These are phyloP conservation scores for Terfezia boudieri DNA, from an alignment of 495 filamentous ascomycete genomes.

Conservation along the genomic window DNA sequence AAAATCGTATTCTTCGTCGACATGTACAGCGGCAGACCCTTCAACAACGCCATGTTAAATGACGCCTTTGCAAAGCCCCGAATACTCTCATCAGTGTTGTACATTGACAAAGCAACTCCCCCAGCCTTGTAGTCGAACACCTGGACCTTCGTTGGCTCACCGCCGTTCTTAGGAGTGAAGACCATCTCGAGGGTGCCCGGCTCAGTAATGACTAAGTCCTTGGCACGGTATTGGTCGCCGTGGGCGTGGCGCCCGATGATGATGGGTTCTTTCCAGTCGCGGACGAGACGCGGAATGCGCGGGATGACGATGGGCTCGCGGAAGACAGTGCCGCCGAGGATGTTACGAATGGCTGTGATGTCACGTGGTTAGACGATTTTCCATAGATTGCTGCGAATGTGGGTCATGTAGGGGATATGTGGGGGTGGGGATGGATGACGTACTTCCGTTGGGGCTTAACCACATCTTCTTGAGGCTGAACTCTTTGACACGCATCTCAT, in stretches of 20 bases:
- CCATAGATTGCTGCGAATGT: neutral
- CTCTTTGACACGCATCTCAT: slow-evolving; percentile 88
- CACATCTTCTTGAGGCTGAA: slow-evolving; percentile 99
- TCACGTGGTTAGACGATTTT: neutral
- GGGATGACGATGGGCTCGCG: slow-evolving; percentile 93
- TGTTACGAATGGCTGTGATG: slow-evolving; percentile 58
- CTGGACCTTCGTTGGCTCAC: slow-evolving; percentile 64
- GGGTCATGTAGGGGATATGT: neutral
- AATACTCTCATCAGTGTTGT: slow-evolving; percentile 95
- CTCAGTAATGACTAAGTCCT: slow-evolving; percentile 60
- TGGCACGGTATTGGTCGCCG: slow-evolving; percentile 94
- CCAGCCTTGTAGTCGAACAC: slow-evolving; percentile 79
- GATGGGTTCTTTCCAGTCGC: slow-evolving; percentile 95
- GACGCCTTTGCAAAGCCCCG: slow-evolving; percentile 79
- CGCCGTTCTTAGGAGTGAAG: slow-evolving; percentile 57
- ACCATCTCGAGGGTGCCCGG: slow-evolving; percentile 80
- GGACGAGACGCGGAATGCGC: slow-evolving; percentile 72
- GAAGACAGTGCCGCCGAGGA: slow-evolving; percentile 90
- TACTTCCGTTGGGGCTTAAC: slow-evolving; percentile 83
- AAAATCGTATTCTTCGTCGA: slow-evolving; percentile 99
- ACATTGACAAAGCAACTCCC: slow-evolving; percentile 79
- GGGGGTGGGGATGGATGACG: neutral
- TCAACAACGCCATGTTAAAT: slow-evolving; percentile 82
- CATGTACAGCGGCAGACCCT: slow-evolving; percentile 83
- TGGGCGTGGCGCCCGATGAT: slow-evolving; percentile 97